Percentiles rank a stretch among this genome's conserved stretches.
These are phyloP conservation scores for Geum urbanum DNA, from an alignment of 306 rosid species.

Conservation along the genomic window DNA sequence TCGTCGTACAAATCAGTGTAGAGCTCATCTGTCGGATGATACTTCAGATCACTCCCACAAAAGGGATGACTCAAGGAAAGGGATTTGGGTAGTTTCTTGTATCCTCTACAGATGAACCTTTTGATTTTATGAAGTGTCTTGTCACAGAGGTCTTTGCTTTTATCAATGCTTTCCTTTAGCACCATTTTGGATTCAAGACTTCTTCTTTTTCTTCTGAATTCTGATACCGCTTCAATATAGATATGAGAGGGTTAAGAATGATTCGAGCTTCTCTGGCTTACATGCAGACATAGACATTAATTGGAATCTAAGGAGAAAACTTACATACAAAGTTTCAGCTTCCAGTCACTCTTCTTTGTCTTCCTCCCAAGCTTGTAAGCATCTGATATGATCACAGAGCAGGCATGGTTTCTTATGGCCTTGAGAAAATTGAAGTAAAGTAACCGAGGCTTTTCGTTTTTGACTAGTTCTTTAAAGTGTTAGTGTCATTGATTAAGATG, in stretches of 20 bases:
- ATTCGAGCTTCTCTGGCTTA: constrained; percentile 34
- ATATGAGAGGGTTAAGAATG: constrained; percentile 29
- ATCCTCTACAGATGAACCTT: constrained; percentile 54
- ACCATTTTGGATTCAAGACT: constrained; percentile 52
- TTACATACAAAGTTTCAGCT: constrained; percentile 28
- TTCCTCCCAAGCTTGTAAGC: constrained; percentile 7
- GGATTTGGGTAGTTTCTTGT: constrained; percentile 59
- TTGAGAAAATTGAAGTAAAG: constrained; percentile 16
- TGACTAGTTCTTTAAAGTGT: constrained; percentile 67
- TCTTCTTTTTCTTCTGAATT: constrained; percentile 13
- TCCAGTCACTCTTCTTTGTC: constrained; percentile 18
- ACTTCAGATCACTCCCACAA: constrained; percentile 37
- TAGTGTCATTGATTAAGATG: constrained; percentile 51
- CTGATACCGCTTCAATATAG: constrained; percentile 26
- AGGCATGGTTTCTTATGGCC: constrained; percentile 15
- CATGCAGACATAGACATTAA: constrained; percentile 39
- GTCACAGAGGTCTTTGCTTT: constrained; percentile 41
- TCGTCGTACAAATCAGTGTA: constrained; percentile 65
- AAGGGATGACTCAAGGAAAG: constrained; percentile 49
- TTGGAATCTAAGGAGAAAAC: constrained; percentile 27
- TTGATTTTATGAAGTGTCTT: constrained; percentile 47
- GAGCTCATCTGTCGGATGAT: constrained; percentile 41
- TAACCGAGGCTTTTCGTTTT: constrained; percentile 33
- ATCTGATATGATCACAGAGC: constrained; percentile 16
- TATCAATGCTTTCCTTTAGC: constrained; percentile 48